phyloP scores from a whole-genome alignment of 1,284 basidiomycete genomes.

The Lentinula novae-zelandiae region DNA sequence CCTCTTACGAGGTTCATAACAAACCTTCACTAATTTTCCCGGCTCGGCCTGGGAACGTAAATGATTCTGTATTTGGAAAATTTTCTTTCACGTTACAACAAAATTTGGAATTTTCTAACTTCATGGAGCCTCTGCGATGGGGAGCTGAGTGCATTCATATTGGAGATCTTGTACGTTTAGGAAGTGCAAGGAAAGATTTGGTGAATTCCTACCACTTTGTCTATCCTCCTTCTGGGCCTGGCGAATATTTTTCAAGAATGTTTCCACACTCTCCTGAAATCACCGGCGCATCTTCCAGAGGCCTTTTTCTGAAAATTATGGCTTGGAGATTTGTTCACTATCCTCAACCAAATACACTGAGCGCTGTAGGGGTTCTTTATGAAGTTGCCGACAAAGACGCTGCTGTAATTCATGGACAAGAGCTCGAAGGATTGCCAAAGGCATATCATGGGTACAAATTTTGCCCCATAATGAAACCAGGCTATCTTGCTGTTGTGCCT shows the following conservation, averaged over 20 bases:
- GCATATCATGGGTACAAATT: neutral
- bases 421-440: neutral
- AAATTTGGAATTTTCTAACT: neutral
- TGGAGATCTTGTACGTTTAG: neutral
- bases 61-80: neutral
- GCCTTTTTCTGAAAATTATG: neutral
- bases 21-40: too few species aligned
- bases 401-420: neutral
- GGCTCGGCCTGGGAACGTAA: neutral
- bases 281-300: neutral
- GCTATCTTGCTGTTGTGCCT: neutral
- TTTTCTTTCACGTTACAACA: neutral
- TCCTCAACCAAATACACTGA: neutral
- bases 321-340: neutral
- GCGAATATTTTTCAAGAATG: neutral
- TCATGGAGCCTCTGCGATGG: neutral
- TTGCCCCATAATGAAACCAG: neutral
- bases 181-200: neutral
- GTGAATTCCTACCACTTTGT: neutral
- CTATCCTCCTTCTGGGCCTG: neutral
- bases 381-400: neutral
- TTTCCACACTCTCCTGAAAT: neutral
- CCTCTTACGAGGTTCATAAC: too few species aligned
- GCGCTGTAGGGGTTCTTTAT: neutral
- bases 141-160: neutral